Percentiles rank a stretch among this genome's conserved stretches.
These are phyloP conservation scores for Cryptococcus sp. DNA, from an alignment of 1,284 basidiomycete species.

Conservation along the genomic window DNA sequence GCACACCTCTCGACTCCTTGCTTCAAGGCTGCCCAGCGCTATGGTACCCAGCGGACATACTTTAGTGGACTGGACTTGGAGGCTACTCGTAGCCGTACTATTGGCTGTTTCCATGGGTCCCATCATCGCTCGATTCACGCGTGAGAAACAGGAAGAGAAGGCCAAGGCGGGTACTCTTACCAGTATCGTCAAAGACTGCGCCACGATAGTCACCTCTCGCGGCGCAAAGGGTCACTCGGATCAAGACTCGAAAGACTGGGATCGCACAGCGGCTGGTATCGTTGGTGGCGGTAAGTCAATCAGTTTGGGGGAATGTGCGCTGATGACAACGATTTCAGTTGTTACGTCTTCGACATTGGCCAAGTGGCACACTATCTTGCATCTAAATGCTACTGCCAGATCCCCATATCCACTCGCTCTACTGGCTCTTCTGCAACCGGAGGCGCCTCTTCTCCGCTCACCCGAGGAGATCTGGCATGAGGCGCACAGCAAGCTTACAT, in stretches of 20 bases:
- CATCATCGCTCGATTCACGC: constrained; percentile 20
- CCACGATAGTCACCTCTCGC: not conserved
- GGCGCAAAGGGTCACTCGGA: constrained; percentile 18
- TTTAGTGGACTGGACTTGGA: constrained; percentile 45
- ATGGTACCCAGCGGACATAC: constrained; percentile 33
- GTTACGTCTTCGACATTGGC: constrained; percentile 16
- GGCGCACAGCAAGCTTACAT: constrained; percentile 32
- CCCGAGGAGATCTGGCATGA: constrained; percentile 35
- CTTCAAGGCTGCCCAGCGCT: constrained; percentile 27
- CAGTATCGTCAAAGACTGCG: constrained; percentile 4
- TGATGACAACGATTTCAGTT: constrained; percentile 16
- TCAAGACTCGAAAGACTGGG: constrained; percentile 25
- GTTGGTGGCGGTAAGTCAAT: constrained; percentile 33
- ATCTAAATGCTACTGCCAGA: constrained; percentile 29
- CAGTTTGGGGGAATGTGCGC: not conserved
- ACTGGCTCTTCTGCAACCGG: constrained; percentile 39
- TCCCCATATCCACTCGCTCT: constrained; percentile 42
- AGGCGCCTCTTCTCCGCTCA: constrained; percentile 20
- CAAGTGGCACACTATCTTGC: constrained; percentile 32
- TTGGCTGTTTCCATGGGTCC: constrained; percentile 36
- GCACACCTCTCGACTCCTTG: constrained; percentile 41
- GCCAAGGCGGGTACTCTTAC: constrained; percentile 2
- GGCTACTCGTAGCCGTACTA: constrained; percentile 35
- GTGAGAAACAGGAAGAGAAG: constrained; percentile 1
- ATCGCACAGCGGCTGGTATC: constrained; percentile 31